Base-by-base conservation (phyloP, 2,329 filamentous ascomycete genomes). In the Botryotinia narcissicola region DNA sequence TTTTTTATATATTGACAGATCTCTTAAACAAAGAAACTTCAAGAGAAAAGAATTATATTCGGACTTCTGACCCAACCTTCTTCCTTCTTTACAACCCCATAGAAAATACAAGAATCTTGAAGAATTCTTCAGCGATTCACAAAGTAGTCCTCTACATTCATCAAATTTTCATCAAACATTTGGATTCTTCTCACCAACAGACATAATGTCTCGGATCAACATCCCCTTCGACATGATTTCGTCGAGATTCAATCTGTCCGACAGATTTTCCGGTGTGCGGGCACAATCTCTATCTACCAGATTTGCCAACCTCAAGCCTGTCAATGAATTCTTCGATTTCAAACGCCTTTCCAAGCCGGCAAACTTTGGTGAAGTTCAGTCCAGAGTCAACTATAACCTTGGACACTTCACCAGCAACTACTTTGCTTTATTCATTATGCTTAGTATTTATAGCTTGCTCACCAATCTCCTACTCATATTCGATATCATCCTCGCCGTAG, bases 371-470 rank as follows among this genome's bases (percentile, higher is more conserved):
- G 95, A 98, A 83, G 90, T 94, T 77, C 95, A 98, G 84, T 94
- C 92, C 79, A 91, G 95, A 77, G 91, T 97, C 85, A 97, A 97
- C 87, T 98, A 98, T 91, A 99, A 99, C 84, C 86, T 99, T 77
- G 90, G 92, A 83, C 92, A 98, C 86, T 99, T 97, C 87, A 97
- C 94, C 76, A 98, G 94, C 91, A 99, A 99, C 87, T 99, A 99
- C 88, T 92, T 93, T 78, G 92, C 93, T 76, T 89, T 98, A 79
- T 97, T 98, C 82, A 87, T 93, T 80, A 97, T 99, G 91, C 91
- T 99, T 81, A 93, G 92, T 86, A 92, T 99, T 85, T 99, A 99
- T 87, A 93, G 93, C 80, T 85, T 99, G 80, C 88, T 99, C 80
- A 96, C 93, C 79, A 98, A 98, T 85, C 87, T 90, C 80, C 84